Conservation (phyloP, 1,139 yeast species). For the Yarrowia galli region DNA sequence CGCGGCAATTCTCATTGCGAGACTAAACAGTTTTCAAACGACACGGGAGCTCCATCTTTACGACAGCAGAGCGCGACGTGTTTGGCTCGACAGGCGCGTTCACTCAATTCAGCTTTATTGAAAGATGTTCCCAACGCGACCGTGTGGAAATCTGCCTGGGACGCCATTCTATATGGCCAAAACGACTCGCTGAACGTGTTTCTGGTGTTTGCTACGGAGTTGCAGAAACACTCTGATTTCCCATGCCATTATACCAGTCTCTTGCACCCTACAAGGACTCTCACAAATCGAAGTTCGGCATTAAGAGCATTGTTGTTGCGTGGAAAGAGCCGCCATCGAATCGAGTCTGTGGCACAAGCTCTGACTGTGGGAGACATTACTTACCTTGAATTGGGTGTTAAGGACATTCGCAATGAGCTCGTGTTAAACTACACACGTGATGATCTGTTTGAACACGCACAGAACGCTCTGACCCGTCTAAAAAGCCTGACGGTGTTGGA, state of each 20-base stretch:
- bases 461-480: neutral
- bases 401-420: slow-evolving; percentile 6
- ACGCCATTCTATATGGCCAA: slow-evolving; percentile 4
- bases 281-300: neutral
- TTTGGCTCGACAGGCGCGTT: slow-evolving; percentile 7
- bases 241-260: slow-evolving; percentile 2
- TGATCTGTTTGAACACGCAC: slow-evolving; percentile 10
- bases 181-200: slow-evolving; percentile 16
- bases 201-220: neutral
- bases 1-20: slow-evolving; percentile 5
- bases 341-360: slow-evolving; percentile 17
- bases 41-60: neutral
- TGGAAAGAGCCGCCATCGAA: slow-evolving; percentile 23
- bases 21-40: neutral
- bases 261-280: neutral
- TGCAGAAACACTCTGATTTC: slow-evolving; percentile 22
- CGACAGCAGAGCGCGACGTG: neutral
- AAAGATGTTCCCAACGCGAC: slow-evolving; percentile 5
- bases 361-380: slow-evolving; percentile 11
- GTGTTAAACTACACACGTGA: slow-evolving; percentile 16
- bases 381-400: slow-evolving; percentile 9
- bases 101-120: neutral
- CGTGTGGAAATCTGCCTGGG: slow-evolving; percentile 25
- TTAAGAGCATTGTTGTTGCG: slow-evolving; percentile 7
- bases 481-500: slow-evolving; percentile 14